Conservation (phyloP, 148 eudicot species). For the Pharnaceum exiguum region DNA sequence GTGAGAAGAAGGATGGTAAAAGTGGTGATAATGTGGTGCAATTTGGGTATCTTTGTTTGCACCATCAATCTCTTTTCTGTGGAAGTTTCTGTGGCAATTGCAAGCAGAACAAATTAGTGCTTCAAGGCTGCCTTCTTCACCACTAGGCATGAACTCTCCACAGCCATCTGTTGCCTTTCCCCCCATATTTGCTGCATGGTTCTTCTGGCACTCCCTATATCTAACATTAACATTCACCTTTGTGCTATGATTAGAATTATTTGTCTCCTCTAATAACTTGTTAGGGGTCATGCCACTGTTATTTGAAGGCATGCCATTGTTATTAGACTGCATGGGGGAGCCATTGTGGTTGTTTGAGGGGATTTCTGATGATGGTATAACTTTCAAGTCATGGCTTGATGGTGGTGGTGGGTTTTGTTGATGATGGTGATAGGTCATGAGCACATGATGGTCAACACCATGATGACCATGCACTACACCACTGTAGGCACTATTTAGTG, state of each 20-base stretch:
- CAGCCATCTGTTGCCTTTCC: slow-evolving; percentile 81
- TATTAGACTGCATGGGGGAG: neutral
- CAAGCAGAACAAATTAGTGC: slow-evolving; percentile 78
- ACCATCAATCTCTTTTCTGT: slow-evolving; percentile 52
- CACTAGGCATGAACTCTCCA: slow-evolving; percentile 80
- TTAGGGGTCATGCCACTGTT: neutral
- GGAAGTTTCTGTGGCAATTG: slow-evolving; percentile 92
- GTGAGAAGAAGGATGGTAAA: slow-evolving; percentile 21
- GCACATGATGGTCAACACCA: slow-evolving; percentile 12
- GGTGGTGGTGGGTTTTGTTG: slow-evolving; percentile 11
- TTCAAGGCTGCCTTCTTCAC: slow-evolving; percentile 55
- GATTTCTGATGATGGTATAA: slow-evolving; percentile 4
- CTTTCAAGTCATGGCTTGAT: neutral
- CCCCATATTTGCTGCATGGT: slow-evolving; percentile 80
- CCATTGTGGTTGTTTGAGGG: slow-evolving; percentile 4
- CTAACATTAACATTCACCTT: slow-evolving; percentile 7
- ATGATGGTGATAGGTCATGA: slow-evolving; percentile 10
- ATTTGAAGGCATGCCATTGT: neutral
- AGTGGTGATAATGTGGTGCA: neutral
- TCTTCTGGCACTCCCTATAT: slow-evolving; percentile 75
- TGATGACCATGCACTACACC: slow-evolving; percentile 21
- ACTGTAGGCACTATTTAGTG: slow-evolving; percentile 21
- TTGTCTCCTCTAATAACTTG: no score
- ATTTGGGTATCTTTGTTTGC: neutral
- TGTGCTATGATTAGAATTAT: neutral